These are phyloP conservation scores for Claviceps humidiphila DNA, from an alignment of 2,329 filamentous ascomycete genomes.

Conservation along the genomic window DNA sequence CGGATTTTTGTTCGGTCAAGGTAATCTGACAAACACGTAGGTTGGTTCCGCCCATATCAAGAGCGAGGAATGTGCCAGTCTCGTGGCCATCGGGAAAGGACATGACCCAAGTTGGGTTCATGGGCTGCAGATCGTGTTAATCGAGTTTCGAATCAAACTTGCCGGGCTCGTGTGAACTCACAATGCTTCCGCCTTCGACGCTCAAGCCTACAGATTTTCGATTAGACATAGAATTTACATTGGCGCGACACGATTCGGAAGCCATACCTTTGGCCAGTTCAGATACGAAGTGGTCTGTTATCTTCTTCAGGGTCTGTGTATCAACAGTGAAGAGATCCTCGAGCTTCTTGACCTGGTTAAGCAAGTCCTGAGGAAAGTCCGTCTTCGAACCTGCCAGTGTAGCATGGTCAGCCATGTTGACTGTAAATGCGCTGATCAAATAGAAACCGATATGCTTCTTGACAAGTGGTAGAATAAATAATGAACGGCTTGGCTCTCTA, in stretches of 20 bases:
- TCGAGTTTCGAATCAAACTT: not conserved
- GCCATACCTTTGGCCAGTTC: slow-evolving; percentile 73
- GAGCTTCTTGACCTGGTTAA: slow-evolving; percentile 65
- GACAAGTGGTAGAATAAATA: too few species aligned
- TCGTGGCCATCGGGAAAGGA: slow-evolving; percentile 76
- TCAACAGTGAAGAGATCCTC: slow-evolving; percentile 76
- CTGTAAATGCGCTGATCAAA: not conserved
- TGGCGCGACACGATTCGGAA: not conserved
- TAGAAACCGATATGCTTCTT: too few species aligned
- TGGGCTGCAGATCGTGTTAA: slow-evolving; percentile 48
- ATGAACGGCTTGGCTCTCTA: not conserved
- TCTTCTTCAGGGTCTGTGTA: slow-evolving; percentile 68
- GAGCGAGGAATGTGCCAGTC: slow-evolving; percentile 72
- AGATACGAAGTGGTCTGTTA: slow-evolving; percentile 76
- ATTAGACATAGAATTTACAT: not conserved
- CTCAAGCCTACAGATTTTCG: slow-evolving; percentile 48
- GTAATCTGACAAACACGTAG: slow-evolving; percentile 88
- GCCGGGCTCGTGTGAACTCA: slow-evolving; percentile 33
- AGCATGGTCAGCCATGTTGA: slow-evolving; percentile 8
- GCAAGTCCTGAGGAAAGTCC: slow-evolving; percentile 76
- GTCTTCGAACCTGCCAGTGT: slow-evolving; percentile 62
- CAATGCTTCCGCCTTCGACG: slow-evolving; percentile 83
- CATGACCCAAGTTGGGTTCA: slow-evolving; percentile 98
- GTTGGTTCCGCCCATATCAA: slow-evolving; percentile 96
- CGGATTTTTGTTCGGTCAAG: slow-evolving; percentile 72